Conservation (phyloP, 768 basidiomycete species). For the Hysterangium stoloniferum region DNA sequence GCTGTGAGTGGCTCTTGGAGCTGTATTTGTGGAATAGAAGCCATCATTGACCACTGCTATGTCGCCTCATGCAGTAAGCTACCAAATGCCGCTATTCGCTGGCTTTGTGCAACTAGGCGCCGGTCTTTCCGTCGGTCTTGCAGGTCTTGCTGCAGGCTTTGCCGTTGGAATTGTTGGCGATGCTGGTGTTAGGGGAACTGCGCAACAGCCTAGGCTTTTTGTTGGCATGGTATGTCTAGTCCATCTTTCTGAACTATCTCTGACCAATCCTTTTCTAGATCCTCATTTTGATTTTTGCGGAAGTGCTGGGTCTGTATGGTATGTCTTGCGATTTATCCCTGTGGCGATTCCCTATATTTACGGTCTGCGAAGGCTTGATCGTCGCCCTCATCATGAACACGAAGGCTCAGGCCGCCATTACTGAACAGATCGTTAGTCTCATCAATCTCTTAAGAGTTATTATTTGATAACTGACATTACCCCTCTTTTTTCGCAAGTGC, state of each 20-base stretch:
- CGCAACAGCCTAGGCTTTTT: conserved; percentile 90
- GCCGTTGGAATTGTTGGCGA: conserved; percentile 99
- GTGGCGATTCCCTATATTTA: neutral
- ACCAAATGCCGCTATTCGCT: conserved; percentile 82
- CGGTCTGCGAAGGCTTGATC: conserved; percentile 55
- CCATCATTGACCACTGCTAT: neutral
- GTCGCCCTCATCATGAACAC: conserved; percentile 97
- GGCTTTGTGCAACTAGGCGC: conserved; percentile 94
- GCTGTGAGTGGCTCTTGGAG: conserved; percentile 50
- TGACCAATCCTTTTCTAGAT: conserved; percentile 47
- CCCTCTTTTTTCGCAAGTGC: no score
- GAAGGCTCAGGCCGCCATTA: conserved; percentile 37
- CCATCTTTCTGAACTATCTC: neutral
- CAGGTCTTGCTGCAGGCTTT: conserved; percentile 94
- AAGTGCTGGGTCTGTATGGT: conserved; percentile 91
- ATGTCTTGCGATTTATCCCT: conserved; percentile 6
- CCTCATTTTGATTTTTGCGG: conserved; percentile 95
- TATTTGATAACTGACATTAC: no score
- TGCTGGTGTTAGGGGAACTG: conserved; percentile 95
- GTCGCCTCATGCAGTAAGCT: conserved; percentile 50
- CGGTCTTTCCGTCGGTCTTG: conserved; percentile 85
- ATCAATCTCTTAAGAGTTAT: neutral
- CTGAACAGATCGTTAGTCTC: neutral
- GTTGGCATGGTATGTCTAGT: conserved; percentile 76
- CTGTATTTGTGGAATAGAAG: neutral